phyloP scores from a whole-genome alignment of 495 filamentous ascomycete genomes.

The Neurospora sp. region DNA sequence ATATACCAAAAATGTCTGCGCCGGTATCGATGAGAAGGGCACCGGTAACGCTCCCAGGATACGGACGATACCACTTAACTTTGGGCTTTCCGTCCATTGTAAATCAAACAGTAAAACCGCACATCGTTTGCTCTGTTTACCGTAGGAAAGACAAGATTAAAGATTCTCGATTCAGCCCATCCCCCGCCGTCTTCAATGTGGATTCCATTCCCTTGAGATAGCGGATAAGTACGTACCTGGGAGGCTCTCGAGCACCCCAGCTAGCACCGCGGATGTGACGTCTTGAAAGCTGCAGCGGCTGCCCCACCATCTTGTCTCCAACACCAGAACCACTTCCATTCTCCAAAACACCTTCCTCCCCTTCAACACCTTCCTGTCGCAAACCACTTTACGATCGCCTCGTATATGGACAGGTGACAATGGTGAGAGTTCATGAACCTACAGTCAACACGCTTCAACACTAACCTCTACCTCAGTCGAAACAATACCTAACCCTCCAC shows the following conservation, averaged over 20 bases:
- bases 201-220: neutral
- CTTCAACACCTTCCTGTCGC: neutral
- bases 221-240: neutral
- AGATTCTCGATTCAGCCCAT: neutral
- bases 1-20: neutral
- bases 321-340: neutral
- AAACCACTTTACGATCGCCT: neutral
- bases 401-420: slow-evolving; percentile 28
- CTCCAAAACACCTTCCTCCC: neutral
- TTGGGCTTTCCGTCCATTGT: neutral
- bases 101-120: neutral
- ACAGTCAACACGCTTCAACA: neutral
- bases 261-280: neutral
- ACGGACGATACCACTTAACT: neutral
- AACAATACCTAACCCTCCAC: slow-evolving; percentile 91
- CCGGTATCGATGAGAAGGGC: neutral
- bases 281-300: neutral
- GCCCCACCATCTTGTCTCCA: neutral
- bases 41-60: neutral
- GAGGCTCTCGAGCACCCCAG: neutral
- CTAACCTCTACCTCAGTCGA: slow-evolving; percentile 52
- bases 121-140: neutral
- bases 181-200: neutral
- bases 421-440: slow-evolving; percentile 21
- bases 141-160: neutral